These are phyloP conservation scores for Phaffomyces antillensis DNA, from an alignment of 805 yeast genomes.

Conservation along the genomic window DNA sequence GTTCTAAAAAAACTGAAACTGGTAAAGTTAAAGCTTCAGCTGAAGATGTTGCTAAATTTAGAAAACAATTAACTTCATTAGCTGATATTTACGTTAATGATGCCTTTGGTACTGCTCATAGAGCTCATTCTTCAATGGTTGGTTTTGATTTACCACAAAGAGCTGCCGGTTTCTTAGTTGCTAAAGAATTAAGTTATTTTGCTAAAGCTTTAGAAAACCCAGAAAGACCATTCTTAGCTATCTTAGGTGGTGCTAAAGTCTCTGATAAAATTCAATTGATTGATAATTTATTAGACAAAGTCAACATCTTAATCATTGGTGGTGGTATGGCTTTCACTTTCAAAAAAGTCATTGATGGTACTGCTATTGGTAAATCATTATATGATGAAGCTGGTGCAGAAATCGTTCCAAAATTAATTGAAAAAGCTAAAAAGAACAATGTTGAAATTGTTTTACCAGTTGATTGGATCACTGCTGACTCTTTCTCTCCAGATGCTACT, in stretches of 20 bases:
- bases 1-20: conserved; percentile 86
- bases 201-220: conserved; percentile 99
- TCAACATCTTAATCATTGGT: conserved; percentile 88
- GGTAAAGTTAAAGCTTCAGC: conserved; percentile 88
- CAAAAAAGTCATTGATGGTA: conserved; percentile 83
- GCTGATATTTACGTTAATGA: conserved; percentile 98
- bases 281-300: conserved; percentile 95
- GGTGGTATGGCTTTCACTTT: conserved; percentile 99
- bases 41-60: conserved; percentile 79
- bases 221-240: conserved; percentile 95
- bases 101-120: conserved; percentile 99
- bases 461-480: conserved; percentile 94
- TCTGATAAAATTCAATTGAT: conserved; percentile 98
- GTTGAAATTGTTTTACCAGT: conserved; percentile 93
- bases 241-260: conserved; percentile 99
- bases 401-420: conserved; percentile 86
- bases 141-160: conserved; percentile 93
- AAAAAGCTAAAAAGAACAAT: conserved; percentile 92
- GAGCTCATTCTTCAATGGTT: conserved; percentile 99
- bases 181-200: conserved; percentile 94
- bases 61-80: conserved; percentile 80
- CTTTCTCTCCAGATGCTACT: conserved; percentile 86
- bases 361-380: conserved; percentile 87
- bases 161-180: conserved; percentile 98
- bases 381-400: conserved; percentile 93